These are phyloP conservation scores for Glycine soja DNA, from an alignment of 306 rosid genomes.

Conservation along the genomic window DNA sequence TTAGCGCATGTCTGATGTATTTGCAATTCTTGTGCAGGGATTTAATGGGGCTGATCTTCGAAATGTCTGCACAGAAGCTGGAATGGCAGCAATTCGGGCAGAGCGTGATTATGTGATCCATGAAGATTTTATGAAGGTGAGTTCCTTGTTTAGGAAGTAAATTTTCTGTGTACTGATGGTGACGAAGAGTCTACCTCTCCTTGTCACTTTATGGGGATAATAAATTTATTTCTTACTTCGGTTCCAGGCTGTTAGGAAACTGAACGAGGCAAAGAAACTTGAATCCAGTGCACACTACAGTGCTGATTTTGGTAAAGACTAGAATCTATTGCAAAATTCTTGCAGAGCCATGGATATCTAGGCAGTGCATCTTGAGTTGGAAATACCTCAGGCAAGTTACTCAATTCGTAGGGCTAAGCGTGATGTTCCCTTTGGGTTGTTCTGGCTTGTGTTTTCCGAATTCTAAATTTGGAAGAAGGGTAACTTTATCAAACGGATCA, in stretches of 20 bases:
- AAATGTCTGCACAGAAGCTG: constrained; percentile 98
- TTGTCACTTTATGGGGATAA: background rate
- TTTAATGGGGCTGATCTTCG: constrained; percentile 97
- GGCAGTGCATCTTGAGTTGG: constrained; percentile 56
- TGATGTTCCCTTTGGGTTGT: constrained; percentile 29
- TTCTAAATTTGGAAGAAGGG: constrained; percentile 24
- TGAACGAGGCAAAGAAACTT: constrained; percentile 96
- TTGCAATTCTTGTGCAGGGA: constrained; percentile 60
- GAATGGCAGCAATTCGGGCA: constrained; percentile 97
- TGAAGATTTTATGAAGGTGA: constrained; percentile 97
- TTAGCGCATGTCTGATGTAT: constrained; percentile 37
- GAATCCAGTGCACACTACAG: constrained; percentile 90
- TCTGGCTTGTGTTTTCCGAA: constrained; percentile 24
- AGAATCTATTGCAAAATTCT: constrained; percentile 31
- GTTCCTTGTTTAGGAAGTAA: constrained; percentile 15
- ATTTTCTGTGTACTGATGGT: background rate
- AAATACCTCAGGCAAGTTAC: constrained; percentile 37
- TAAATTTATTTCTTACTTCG: constrained; percentile 15
- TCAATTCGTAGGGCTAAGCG: constrained; percentile 31
- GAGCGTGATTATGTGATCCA: constrained; percentile 97
- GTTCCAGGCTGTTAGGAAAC: constrained; percentile 88
- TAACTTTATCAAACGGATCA: background rate
- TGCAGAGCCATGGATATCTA: constrained; percentile 52
- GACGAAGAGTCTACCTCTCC: background rate
- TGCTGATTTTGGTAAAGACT: constrained; percentile 86